Conservation (phyloP, 2,329 filamentous ascomycete genomes). For the Fusarium protoensiforme region DNA sequence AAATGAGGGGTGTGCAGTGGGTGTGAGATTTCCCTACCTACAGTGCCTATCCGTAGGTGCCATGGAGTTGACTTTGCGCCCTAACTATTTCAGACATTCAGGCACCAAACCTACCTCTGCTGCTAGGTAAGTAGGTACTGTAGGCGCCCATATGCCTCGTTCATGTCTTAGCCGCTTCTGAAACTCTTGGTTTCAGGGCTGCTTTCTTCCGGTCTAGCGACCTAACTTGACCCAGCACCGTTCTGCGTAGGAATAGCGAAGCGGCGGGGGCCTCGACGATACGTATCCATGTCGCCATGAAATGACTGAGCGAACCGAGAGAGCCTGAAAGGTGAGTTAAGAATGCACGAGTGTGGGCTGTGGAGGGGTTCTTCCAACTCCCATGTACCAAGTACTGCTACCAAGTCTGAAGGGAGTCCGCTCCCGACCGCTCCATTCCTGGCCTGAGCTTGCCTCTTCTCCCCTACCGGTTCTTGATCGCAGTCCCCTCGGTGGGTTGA, state of each 20-base stretch:
- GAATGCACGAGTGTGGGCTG: slow-evolving; percentile 23
- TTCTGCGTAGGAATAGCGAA: neutral
- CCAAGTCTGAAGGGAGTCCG: slow-evolving; percentile 25
- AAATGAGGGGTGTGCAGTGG: slow-evolving; percentile 35
- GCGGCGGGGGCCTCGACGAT: slow-evolving; percentile 3
- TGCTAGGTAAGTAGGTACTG: slow-evolving; percentile 7
- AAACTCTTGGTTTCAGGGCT: slow-evolving; percentile 29
- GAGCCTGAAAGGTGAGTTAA: slow-evolving; percentile 38
- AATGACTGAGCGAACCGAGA: slow-evolving; percentile 7
- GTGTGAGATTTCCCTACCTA: slow-evolving; percentile 23
- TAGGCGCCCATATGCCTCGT: neutral
- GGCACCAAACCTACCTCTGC: slow-evolving; percentile 25
- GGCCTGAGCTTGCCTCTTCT: slow-evolving; percentile 18
- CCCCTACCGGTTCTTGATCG: slow-evolving; percentile 4
- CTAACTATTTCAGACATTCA: slow-evolving; percentile 20
- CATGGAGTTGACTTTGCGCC: slow-evolving; percentile 25
- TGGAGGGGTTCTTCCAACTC: slow-evolving; percentile 29
- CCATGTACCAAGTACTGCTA: slow-evolving; percentile 17
- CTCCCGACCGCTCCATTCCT: slow-evolving; percentile 32
- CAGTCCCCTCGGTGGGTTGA: neutral
- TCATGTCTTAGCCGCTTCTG: slow-evolving; percentile 9
- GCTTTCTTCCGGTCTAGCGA: slow-evolving; percentile 12
- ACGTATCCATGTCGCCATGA: slow-evolving; percentile 11
- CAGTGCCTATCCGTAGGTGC: neutral
- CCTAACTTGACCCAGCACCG: neutral